These are phyloP conservation scores for Pseudocercospora fuligena DNA, from an alignment of 2,329 filamentous ascomycete genomes.

Conservation along the genomic window DNA sequence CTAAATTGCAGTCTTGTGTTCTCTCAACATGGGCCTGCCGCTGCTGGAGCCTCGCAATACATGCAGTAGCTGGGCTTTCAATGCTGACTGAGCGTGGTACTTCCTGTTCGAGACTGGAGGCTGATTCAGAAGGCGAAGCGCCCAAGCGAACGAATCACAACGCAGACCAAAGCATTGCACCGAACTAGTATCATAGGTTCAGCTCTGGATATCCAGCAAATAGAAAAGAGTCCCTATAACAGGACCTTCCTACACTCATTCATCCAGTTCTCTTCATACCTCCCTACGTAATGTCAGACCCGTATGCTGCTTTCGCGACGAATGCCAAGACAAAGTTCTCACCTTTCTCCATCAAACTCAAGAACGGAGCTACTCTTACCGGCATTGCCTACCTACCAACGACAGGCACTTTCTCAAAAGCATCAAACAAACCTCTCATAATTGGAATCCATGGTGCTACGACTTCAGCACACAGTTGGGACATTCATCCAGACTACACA, in stretches of 20 bases:
- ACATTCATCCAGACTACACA: constrained; percentile 11
- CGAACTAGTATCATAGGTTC: background rate
- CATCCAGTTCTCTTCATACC: too few species aligned
- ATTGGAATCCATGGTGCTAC: constrained; percentile 15
- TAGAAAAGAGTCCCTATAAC: background rate
- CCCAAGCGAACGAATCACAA: background rate
- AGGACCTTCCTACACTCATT: background rate
- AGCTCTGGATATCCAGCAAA: background rate
- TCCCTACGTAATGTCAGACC: background rate
- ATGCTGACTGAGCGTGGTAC: background rate
- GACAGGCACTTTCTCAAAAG: background rate
- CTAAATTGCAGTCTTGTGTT: background rate
- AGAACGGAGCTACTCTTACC: constrained; percentile 7
- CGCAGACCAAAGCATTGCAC: background rate
- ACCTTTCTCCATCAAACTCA: constrained; percentile 13
- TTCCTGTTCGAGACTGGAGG: background rate
- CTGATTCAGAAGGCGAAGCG: background rate
- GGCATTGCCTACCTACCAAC: constrained; percentile 14
- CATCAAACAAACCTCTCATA: constrained; percentile 12
- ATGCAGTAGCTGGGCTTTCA: background rate
- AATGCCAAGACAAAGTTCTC: constrained; percentile 6
- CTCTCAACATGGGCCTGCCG: background rate
- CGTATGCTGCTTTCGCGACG: constrained; percentile 3
- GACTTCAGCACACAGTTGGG: constrained; percentile 14
- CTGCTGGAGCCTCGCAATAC: background rate